These are phyloP conservation scores for Beta macrorhiza DNA, from an alignment of 179 eudicot genomes.

Conservation along the genomic window DNA sequence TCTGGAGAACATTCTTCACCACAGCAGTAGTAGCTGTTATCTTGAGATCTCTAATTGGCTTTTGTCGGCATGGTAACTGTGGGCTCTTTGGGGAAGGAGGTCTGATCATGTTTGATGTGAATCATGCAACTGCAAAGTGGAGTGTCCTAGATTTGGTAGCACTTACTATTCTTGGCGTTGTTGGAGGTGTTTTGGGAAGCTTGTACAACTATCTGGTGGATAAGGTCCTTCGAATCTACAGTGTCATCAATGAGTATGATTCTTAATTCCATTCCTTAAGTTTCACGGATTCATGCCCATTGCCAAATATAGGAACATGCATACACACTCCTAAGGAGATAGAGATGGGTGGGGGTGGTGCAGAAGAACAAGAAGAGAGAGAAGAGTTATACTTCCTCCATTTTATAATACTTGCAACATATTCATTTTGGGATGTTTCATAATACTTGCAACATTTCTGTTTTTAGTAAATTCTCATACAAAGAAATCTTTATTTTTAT, in stretches of 20 bases:
- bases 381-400: background rate
- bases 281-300: background rate
- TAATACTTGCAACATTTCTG: too few species aligned
- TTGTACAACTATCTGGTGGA: constrained; percentile 35
- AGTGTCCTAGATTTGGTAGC: constrained; percentile 24
- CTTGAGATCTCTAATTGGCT: constrained; percentile 21
- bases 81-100: constrained; percentile 42
- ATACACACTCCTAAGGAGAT: background rate
- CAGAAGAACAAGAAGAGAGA: background rate
- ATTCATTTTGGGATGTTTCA: too few species aligned
- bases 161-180: constrained; percentile 26
- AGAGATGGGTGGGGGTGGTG: too few species aligned
- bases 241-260: constrained; percentile 29
- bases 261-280: background rate
- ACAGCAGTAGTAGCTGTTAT: constrained; percentile 38
- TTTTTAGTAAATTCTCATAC: too few species aligned
- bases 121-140: constrained; percentile 15
- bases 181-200: constrained; percentile 40
- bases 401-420: too few species aligned
- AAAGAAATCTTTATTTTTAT: too few species aligned
- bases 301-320: background rate
- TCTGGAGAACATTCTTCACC: constrained; percentile 43
- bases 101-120: constrained; percentile 36
- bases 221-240: constrained; percentile 33
- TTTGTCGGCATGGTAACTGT: constrained; percentile 32